phyloP scores from a whole-genome alignment of 2,329 filamentous ascomycete genomes.

The Aureobasidium zeae region DNA sequence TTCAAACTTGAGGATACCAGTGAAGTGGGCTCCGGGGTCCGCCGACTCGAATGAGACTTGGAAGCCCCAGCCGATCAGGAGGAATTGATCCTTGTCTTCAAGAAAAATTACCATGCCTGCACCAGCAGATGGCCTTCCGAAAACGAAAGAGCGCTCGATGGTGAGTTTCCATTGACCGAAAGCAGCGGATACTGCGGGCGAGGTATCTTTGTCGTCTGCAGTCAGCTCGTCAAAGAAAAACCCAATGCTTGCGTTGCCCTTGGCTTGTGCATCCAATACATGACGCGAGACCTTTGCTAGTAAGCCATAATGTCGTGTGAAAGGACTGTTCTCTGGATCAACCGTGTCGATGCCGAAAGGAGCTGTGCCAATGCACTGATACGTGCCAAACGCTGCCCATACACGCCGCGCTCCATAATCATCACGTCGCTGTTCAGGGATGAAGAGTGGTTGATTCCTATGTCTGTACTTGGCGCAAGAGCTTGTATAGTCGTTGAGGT shows the following conservation, averaged over 20 bases:
- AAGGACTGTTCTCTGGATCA: slow-evolving; percentile 26
- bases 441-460: slow-evolving; percentile 39
- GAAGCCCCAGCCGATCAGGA: slow-evolving; percentile 40
- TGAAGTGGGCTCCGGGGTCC: slow-evolving; percentile 31
- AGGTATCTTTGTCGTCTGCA: slow-evolving; percentile 25
- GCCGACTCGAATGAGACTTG: slow-evolving; percentile 28
- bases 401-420: slow-evolving; percentile 37
- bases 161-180: slow-evolving; percentile 32
- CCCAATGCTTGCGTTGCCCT: slow-evolving; percentile 28
- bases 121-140: slow-evolving; percentile 35
- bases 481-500: slow-evolving; percentile 40
- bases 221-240: slow-evolving; percentile 37
- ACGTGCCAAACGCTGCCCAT: slow-evolving; percentile 36
- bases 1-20: slow-evolving; percentile 35
- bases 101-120: slow-evolving; percentile 37
- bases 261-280: slow-evolving; percentile 34
- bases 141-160: slow-evolving; percentile 39
- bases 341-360: slow-evolving; percentile 40
- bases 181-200: slow-evolving; percentile 24
- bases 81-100: slow-evolving; percentile 30
- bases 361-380: slow-evolving; percentile 31
- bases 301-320: slow-evolving; percentile 35
- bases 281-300: slow-evolving; percentile 29
- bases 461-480: slow-evolving; percentile 39
- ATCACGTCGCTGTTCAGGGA: slow-evolving; percentile 45